Evolutionary conservation across 2,329 filamentous ascomycete genomes (phyloP), one percentile per base, ranked within the genome.

Genomic region (Whalleya microplaca): DNA sequence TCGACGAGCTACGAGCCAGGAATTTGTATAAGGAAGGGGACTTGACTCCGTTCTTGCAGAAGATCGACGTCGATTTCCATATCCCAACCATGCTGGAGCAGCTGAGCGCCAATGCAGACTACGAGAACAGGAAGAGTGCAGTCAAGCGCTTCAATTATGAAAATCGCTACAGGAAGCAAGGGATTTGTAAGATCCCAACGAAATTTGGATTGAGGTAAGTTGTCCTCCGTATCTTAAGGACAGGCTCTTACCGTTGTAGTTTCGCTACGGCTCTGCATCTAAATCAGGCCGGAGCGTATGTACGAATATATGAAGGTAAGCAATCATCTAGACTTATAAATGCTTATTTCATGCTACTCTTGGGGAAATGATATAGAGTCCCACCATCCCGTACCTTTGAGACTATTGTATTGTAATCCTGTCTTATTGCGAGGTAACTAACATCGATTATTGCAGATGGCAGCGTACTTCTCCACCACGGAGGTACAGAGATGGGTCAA

Each of bases 401-500:
- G 23, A 4, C 23, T 27, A 4, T 27, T 27, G 4, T 9, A 27
- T 27, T 27, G 4, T 27, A 27, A 37, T 12, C 14, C 14, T 14
- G 5, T 46, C 44, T 37, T 37, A 32, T 27, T 29, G 3, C 14
- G 32, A 16, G 32, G 14, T 3, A 18, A 21, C 16, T 50, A 21
- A 42, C 47, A 2, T 16, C 29, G 37, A 12, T 9, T n/a, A n/a
- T 27, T 20, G 10, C n/a, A 56, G 94, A 98, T 64, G 94, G 94
- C 0, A 93, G 89, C 5, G 82, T 97, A 16, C 83, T 97, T 2
- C 89, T 98, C 12, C 93, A 94, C 1, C 94, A 97, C 67, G 94
- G 94, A 50, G 94, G 94, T 56, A 96, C 91, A 0, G 94, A 98
- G 75, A 98, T 98, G 94, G 94, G 94, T 5, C 94, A 98, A 75